Base-by-base conservation (phyloP, 2,329 filamentous ascomycete species). In the Exophiala oligosperma region DNA sequence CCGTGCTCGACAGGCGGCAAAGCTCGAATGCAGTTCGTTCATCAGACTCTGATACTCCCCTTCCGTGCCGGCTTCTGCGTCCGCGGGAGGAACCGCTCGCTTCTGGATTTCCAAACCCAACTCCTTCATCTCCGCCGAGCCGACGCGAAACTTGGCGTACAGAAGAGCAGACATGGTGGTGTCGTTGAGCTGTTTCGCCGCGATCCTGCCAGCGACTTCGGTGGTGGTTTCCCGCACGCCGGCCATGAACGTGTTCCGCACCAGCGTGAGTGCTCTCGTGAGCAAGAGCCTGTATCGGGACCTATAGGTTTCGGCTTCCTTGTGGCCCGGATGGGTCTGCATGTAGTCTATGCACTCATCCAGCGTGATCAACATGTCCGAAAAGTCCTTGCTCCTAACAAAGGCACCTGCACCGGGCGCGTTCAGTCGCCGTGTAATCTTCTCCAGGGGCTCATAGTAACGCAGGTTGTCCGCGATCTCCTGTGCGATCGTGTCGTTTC, bases 271-370 rank as follows among this genome's bases (percentile, higher is more conserved):
- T 17, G 83, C 85, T 60, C 86, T 78, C 1, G 86, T 89, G 43
- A 97, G 82, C 11, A 97, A 81, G 0, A 94, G 81, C 60, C 90
- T 86, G 72, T 97, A 97, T 59, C 92, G 85, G 5, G 93, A 91
- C 44, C 92, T 84, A 72, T 97, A 97, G 1, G 89, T 86, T 62
- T 92, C 88, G 2, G 92, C 88, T 72, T 97, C 93, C 62, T 90
- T 89, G 71, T 97, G 96, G 6, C 85, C 85, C 7, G 90, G 84
- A 77, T 97, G 91, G 52, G 84, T 81, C 60, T 90, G 84, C 92
- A 97, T 97, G 70, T 97, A 97, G 29, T 87, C 88, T 66, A 99
- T 85, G 71, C 93, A 99, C 53, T 91, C 86, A 73, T 97, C 92
- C 50, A 99, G 79, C 62, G 91, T 93, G 48, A 84, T 82, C 49